Conservation (phyloP, 805 yeast species). For the Tetrapisispora nanseiensis region DNA sequence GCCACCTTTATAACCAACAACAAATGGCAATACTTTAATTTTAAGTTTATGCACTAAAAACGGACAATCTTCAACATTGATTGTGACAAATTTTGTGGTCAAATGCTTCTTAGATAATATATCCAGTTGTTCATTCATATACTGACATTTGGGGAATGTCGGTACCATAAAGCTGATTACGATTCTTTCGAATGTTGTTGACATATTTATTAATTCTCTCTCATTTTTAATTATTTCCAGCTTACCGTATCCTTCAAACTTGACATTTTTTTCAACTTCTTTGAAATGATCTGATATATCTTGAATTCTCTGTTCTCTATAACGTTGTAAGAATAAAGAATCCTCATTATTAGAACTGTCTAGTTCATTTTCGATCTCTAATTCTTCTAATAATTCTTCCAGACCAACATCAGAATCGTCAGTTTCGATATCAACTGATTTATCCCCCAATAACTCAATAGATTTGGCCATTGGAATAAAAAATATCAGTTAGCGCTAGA, state of each 20-base stretch:
- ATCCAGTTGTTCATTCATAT: slow-evolving; percentile 41
- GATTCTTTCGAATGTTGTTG: slow-evolving; percentile 34
- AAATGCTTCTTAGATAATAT: slow-evolving; percentile 49
- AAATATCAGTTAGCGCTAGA: too few relatives aligned
- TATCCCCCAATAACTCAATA: neutral
- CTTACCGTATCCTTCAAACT: slow-evolving; percentile 35
- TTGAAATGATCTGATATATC: slow-evolving; percentile 40
- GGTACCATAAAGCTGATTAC: slow-evolving; percentile 60
- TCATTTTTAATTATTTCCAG: slow-evolving; percentile 40
- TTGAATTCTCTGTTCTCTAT: slow-evolving; percentile 55
- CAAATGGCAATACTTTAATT: slow-evolving; percentile 63
- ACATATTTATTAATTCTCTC: slow-evolving; percentile 44
- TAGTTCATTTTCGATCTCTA: slow-evolving; percentile 30
- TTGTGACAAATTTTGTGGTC: slow-evolving; percentile 41
- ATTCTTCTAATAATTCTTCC: slow-evolving; percentile 37
- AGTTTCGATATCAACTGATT: neutral
- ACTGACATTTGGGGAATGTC: slow-evolving; percentile 47
- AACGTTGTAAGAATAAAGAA: slow-evolving; percentile 36
- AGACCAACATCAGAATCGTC: slow-evolving; percentile 23
- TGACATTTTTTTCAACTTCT: slow-evolving; percentile 27
- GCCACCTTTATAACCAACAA: slow-evolving; percentile 51
- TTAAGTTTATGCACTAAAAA: slow-evolving; percentile 56
- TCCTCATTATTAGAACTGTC: slow-evolving; percentile 33
- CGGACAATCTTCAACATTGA: slow-evolving; percentile 59
- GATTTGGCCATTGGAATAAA: neutral